These are phyloP conservation scores for Albophoma yamanashiensis DNA, from an alignment of 2,329 filamentous ascomycete genomes.

Conservation along the genomic window DNA sequence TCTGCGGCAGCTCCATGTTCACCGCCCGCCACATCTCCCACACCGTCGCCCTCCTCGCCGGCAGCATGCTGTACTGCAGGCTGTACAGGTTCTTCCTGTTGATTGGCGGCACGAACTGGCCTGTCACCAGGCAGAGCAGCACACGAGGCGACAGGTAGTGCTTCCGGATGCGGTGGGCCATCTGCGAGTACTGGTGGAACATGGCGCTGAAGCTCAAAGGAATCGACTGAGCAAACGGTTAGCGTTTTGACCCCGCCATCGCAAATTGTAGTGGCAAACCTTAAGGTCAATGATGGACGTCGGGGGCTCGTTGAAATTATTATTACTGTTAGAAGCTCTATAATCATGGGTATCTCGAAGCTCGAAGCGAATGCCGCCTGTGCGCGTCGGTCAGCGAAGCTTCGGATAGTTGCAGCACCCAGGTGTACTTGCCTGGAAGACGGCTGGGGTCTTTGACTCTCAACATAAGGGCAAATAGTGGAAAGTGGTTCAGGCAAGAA, in stretches of 20 bases:
- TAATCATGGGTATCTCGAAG: constrained; percentile 60
- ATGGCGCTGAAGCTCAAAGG: constrained; percentile 86
- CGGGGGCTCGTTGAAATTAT: constrained; percentile 36
- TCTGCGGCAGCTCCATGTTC: constrained; percentile 37
- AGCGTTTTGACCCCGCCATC: background rate
- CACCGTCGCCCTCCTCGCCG: constrained; percentile 67
- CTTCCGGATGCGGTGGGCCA: constrained; percentile 82
- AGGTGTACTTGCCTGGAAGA: constrained; percentile 55
- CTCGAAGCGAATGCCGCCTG: constrained; percentile 72
- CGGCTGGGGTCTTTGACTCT: constrained; percentile 85
- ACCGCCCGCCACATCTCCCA: constrained; percentile 76
- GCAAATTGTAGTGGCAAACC: constrained; percentile 32
- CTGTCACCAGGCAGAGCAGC: constrained; percentile 76
- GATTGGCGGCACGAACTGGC: constrained; percentile 88
- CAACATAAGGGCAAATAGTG: constrained; percentile 92
- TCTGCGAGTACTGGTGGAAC: constrained; percentile 96
- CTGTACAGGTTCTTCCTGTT: constrained; percentile 92
- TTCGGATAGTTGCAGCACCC: background rate
- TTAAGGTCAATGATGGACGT: constrained; percentile 82
- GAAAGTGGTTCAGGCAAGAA: constrained; percentile 94
- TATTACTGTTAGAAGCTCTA: constrained; percentile 27
- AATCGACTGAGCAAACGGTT: constrained; percentile 50
- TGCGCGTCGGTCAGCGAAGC: constrained; percentile 2
- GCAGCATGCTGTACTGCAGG: constrained; percentile 96
- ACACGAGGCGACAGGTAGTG: constrained; percentile 90